phyloP scores from a whole-genome alignment of 2,329 filamentous ascomycete species.

The Cladosporium sp. region DNA sequence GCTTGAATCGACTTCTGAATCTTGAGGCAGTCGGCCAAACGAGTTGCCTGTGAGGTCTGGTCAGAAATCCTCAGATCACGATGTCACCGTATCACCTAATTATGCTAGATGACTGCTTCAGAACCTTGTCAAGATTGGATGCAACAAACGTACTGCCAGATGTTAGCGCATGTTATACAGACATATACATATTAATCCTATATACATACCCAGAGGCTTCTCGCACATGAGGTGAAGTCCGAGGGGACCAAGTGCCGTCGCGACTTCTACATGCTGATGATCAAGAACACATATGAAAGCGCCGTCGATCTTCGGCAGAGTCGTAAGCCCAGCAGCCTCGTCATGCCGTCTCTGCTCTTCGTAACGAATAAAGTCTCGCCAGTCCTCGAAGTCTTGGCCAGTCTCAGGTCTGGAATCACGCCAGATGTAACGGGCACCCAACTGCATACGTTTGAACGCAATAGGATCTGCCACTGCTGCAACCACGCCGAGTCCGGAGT shows the following conservation, averaged over 20 bases:
- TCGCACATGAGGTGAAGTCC: slow-evolving; percentile 87
- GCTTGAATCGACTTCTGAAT: slow-evolving; percentile 47
- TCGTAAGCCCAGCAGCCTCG: slow-evolving; percentile 42
- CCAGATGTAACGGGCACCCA: slow-evolving; percentile 74
- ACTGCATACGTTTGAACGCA: slow-evolving; percentile 66
- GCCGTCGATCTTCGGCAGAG: slow-evolving; percentile 46
- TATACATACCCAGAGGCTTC: slow-evolving; percentile 63
- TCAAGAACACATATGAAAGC: slow-evolving; percentile 76
- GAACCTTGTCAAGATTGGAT: too few species aligned
- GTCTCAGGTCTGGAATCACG: slow-evolving; percentile 43
- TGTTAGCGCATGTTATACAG: neutral
- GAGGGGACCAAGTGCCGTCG: slow-evolving; percentile 65
- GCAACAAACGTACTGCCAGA: neutral
- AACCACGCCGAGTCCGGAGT: slow-evolving; percentile 64
- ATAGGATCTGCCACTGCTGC: slow-evolving; percentile 78
- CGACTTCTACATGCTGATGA: slow-evolving; percentile 79
- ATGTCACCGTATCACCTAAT: too few species aligned
- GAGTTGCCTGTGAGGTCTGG: slow-evolving; percentile 52
- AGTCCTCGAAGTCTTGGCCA: slow-evolving; percentile 63
- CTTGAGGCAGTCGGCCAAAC: slow-evolving; percentile 69
- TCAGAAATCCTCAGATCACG: neutral
- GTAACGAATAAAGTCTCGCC: slow-evolving; percentile 72
- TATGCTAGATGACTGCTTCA: too few species aligned
- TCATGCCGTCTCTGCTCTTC: slow-evolving; percentile 60
- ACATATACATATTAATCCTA: neutral